Evolutionary conservation across 495 filamentous ascomycete species (phyloP).

Genomic region (Clavariopsis aquatica): DNA sequence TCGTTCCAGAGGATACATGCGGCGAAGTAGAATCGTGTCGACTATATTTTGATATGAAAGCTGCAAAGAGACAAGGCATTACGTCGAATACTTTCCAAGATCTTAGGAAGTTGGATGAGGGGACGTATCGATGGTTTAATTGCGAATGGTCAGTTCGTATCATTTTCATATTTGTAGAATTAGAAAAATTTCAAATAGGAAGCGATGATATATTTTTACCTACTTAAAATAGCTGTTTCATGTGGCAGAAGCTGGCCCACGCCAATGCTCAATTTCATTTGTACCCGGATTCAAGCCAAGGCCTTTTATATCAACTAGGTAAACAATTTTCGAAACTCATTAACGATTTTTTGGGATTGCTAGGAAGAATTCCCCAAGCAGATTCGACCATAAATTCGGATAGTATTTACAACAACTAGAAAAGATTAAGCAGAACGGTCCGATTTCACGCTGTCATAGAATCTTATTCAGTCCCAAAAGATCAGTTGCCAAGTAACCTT

Average conservation of each 20-base stretch:
- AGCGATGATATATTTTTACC: constrained; percentile 40
- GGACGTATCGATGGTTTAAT: constrained; percentile 42
- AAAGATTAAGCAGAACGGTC: not conserved
- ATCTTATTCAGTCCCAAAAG: not conserved
- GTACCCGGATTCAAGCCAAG: constrained; percentile 43
- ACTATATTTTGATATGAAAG: constrained; percentile 34
- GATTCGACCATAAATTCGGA: not conserved
- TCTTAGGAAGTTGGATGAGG: constrained; percentile 21
- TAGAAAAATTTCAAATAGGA: not conserved
- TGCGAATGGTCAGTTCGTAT: constrained; percentile 37
- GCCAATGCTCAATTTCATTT: constrained; percentile 39
- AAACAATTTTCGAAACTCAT: constrained; percentile 14
- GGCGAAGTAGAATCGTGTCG: constrained; percentile 13
- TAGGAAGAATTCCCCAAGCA: not conserved
- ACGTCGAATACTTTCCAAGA: constrained; percentile 33
- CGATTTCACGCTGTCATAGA: not conserved
- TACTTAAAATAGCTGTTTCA: constrained; percentile 40
- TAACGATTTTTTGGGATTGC: constrained; percentile 23
- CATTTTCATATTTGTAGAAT: not conserved
- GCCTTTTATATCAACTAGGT: constrained; percentile 40
- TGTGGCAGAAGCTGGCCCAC: constrained; percentile 39
- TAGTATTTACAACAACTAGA: not conserved
- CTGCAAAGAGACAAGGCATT: constrained; percentile 37
- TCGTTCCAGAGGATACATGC: constrained; percentile 30
- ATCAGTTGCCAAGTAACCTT: constrained; percentile 10